Evolutionary conservation across 2,329 filamentous ascomycete genomes (phyloP).

Genomic region (Metarhizium rileyi): DNA sequence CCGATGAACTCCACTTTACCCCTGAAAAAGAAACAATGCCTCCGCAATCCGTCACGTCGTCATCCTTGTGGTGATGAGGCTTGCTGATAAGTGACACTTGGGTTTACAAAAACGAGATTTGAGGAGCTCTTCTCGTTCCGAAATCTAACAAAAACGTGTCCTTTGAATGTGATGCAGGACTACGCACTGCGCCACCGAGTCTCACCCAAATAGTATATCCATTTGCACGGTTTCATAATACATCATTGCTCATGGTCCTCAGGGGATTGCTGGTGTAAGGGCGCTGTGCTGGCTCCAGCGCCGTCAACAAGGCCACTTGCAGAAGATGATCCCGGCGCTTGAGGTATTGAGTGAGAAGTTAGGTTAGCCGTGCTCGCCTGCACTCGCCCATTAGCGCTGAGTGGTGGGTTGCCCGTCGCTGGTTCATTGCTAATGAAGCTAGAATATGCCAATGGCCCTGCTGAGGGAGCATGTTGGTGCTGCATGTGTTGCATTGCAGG

Average conservation of each 20-base stretch:
- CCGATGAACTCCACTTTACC: conserved; percentile 5
- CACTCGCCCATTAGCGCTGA: conserved; percentile 12
- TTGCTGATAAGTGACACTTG: background rate
- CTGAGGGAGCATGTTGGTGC: conserved; percentile 10
- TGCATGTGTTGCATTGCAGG: conserved; percentile 11
- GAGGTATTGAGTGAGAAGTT: conserved; percentile 11
- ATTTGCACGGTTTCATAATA: no score
- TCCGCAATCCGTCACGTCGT: background rate
- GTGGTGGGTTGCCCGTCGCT: conserved; percentile 11
- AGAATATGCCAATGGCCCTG: conserved; percentile 15
- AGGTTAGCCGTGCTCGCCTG: conserved; percentile 23
- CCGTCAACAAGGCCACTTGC: background rate
- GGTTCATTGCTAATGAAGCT: conserved; percentile 20
- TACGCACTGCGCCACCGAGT: no score
- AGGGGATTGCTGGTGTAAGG: conserved; percentile 20
- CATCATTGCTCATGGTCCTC: background rate
- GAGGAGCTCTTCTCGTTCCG: no score
- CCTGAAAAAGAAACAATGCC: background rate
- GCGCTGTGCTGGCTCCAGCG: conserved; percentile 27
- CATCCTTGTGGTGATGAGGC: background rate
- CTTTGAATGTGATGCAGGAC: no score
- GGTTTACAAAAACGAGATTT: no score
- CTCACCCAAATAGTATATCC: background rate
- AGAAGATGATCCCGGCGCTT: conserved; percentile 9
- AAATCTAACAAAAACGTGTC: no score